Conservation (phyloP, 306 rosid genomes). For the Gynostemma pentaphyllum region DNA sequence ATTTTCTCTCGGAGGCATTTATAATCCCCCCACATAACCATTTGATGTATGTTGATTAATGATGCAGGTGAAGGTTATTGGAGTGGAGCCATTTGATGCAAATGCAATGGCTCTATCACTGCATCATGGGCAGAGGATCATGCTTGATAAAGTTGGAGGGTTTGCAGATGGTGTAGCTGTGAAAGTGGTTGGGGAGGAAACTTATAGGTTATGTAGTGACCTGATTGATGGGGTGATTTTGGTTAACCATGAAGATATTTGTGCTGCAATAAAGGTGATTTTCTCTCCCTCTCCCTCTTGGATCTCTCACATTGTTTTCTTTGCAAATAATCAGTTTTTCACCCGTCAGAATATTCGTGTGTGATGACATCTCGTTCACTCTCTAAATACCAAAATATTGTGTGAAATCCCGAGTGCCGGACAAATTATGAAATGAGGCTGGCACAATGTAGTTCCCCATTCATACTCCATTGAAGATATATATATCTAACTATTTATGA, state of each 20-base stretch:
- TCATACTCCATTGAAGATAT: too few species aligned
- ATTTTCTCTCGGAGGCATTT: slow-evolving; percentile 1
- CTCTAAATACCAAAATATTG: too few species aligned
- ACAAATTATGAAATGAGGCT: too few species aligned
- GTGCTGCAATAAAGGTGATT: slow-evolving; percentile 97
- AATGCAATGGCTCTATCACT: slow-evolving; percentile 91
- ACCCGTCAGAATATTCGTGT: too few species aligned
- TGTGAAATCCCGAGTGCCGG: too few species aligned
- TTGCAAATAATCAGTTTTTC: too few species aligned
- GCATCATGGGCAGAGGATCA: slow-evolving; percentile 70
- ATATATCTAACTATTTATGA: too few species aligned
- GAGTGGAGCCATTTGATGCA: slow-evolving; percentile 91
- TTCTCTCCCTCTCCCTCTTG: too few species aligned
- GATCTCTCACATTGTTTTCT: too few species aligned
- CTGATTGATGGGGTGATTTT: slow-evolving; percentile 84
- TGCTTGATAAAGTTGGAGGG: slow-evolving; percentile 77
- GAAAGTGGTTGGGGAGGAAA: slow-evolving; percentile 92
- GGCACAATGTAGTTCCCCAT: too few species aligned
- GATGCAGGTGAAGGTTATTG: slow-evolving; percentile 79
- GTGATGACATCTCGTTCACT: too few species aligned
- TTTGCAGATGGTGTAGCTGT: slow-evolving; percentile 99
- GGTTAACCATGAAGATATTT: slow-evolving; percentile 80
- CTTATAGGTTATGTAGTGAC: slow-evolving; percentile 74
- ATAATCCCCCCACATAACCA: too few species aligned
- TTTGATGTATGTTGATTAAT: not conserved